These are phyloP conservation scores for Zanthoxylum bungeanum DNA, from an alignment of 345 rosid species.

Conservation along the genomic window DNA sequence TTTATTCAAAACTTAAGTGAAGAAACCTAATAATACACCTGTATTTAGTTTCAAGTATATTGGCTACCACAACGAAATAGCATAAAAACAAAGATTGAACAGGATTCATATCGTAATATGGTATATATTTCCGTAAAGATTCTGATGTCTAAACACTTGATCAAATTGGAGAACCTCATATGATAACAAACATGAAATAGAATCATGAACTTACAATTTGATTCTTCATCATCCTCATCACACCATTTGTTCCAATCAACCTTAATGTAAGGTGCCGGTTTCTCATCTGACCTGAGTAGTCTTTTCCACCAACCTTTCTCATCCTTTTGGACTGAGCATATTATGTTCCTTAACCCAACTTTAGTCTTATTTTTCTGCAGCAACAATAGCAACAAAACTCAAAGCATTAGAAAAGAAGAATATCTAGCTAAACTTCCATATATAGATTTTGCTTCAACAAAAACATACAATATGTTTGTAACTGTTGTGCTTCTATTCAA, in stretches of 20 bases:
- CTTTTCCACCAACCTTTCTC: slow-evolving; percentile 97
- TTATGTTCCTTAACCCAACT: slow-evolving; percentile 82
- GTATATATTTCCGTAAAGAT: neutral
- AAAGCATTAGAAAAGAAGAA: neutral
- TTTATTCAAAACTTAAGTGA: too few species aligned
- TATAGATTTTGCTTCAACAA: neutral
- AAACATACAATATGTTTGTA: too few species aligned
- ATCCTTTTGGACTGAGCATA: slow-evolving; percentile 74
- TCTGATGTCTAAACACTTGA: neutral
- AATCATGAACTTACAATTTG: slow-evolving; percentile 47
- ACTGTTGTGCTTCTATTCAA: too few species aligned
- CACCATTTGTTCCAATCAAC: slow-evolving; percentile 99
- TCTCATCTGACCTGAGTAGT: slow-evolving; percentile 70
- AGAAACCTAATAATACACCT: neutral
- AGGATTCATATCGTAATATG: neutral
- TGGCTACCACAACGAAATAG: neutral
- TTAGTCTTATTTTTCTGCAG: slow-evolving; percentile 76
- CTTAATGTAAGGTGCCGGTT: slow-evolving; percentile 97
- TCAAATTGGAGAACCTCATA: neutral
- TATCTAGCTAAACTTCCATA: neutral
- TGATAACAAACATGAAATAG: neutral
- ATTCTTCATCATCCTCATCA: slow-evolving; percentile 87
- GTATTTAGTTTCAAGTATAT: neutral
- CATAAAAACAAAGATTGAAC: neutral
- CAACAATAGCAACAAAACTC: slow-evolving; percentile 1